A percentile compares a stretch with the other conserved stretches of the same genome.
These are phyloP conservation scores for Trypanosoma mega DNA, from an alignment of 208 protist genomes.

Conservation along the genomic window DNA sequence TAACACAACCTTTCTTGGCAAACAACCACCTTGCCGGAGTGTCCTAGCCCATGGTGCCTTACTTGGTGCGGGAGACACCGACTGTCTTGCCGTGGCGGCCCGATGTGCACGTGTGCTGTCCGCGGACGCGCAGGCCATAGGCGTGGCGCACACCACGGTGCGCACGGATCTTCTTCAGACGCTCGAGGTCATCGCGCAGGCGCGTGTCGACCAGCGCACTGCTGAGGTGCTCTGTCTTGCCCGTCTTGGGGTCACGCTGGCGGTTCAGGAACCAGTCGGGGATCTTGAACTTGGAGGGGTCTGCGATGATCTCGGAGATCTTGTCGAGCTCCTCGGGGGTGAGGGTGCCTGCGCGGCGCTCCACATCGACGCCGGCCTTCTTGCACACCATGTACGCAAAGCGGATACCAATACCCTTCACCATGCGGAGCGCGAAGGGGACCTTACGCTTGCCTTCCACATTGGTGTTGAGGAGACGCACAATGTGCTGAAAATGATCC, in stretches of 20 bases:
- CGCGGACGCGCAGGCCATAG: slow-evolving; percentile 98
- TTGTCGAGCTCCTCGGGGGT: slow-evolving; percentile 96
- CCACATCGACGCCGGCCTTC: slow-evolving; percentile 98
- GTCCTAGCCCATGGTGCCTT: slow-evolving; percentile 21
- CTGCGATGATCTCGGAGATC: slow-evolving; percentile 97
- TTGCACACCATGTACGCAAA: slow-evolving; percentile 99
- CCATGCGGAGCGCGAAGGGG: slow-evolving; percentile 97
- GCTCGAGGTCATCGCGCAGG: slow-evolving; percentile 99
- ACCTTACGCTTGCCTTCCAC: slow-evolving; percentile 98
- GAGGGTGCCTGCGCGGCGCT: slow-evolving; percentile 95
- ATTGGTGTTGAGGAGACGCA: slow-evolving; percentile 99
- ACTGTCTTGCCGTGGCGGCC: slow-evolving; percentile 96
- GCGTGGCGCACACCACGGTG: slow-evolving; percentile 99
- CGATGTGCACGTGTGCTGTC: slow-evolving; percentile 99
- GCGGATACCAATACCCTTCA: slow-evolving; percentile 99
- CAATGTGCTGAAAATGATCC: slow-evolving; percentile 99
- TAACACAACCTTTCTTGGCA: not conserved
- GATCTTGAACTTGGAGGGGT: slow-evolving; percentile 99
- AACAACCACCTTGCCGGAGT: not conserved
- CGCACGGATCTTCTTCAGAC: slow-evolving; percentile 99
- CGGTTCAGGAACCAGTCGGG: slow-evolving; percentile 99
- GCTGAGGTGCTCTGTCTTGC: slow-evolving; percentile 97
- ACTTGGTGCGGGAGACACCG: slow-evolving; percentile 82
- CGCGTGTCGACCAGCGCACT: slow-evolving; percentile 97
- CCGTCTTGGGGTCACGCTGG: slow-evolving; percentile 98